phyloP scores from a whole-genome alignment of 2,329 filamentous ascomycete genomes.

The Botrytis medusae region DNA sequence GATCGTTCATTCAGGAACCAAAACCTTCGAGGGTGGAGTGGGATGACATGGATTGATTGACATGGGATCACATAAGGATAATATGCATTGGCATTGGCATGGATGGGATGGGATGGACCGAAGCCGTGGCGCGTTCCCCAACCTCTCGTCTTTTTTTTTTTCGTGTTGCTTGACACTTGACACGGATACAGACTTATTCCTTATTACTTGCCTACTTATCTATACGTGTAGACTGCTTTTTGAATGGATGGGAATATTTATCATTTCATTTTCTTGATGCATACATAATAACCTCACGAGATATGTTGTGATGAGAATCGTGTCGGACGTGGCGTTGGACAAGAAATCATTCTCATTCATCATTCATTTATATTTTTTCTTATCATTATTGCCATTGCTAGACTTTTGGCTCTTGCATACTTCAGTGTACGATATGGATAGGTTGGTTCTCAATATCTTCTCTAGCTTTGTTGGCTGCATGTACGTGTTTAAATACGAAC shows the following conservation, averaged over 20 bases:
- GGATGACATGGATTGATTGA: neutral
- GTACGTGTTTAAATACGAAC: neutral
- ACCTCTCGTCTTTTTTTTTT: slow-evolving; percentile 6
- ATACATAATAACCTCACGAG: neutral
- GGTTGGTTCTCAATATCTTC: neutral
- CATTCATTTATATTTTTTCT: too few relatives aligned
- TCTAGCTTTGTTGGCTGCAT: neutral
- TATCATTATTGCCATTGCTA: too few relatives aligned
- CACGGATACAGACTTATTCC: neutral
- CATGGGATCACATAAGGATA: neutral
- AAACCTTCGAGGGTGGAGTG: neutral
- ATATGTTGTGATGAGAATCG: neutral
- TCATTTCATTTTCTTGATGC: neutral
- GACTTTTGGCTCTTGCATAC: neutral
- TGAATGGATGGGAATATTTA: neutral
- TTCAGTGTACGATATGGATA: neutral
- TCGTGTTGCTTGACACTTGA: neutral
- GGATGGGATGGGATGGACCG: neutral
- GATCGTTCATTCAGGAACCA: neutral
- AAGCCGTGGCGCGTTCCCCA: slow-evolving; percentile 10
- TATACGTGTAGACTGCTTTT: neutral
- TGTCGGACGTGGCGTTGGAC: neutral
- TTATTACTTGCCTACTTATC: neutral
- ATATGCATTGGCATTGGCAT: neutral
- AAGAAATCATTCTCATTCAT: neutral